These are phyloP conservation scores for Lentinus tigrinus DNA, from an alignment of 768 basidiomycete species.

Conservation along the genomic window DNA sequence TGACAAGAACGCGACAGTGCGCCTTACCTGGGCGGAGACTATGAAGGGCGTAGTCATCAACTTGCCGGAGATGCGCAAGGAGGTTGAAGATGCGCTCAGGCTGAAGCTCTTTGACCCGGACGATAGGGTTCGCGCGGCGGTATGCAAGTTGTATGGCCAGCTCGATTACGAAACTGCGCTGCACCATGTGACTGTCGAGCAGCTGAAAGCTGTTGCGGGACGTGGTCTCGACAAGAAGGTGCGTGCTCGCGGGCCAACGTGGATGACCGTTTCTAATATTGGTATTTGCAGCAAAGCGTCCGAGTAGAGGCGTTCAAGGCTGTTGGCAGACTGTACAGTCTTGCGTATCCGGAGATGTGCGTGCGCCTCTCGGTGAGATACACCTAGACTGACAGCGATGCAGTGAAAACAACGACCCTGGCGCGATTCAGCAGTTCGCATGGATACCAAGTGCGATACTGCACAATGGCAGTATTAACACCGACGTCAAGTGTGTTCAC, in stretches of 20 bases:
- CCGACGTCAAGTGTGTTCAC: conserved; percentile 56
- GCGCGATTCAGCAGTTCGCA: conserved; percentile 75
- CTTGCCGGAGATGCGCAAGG: conserved; percentile 64
- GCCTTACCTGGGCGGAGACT: conserved; percentile 78
- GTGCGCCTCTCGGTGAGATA: conserved; percentile 28
- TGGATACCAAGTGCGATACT: conserved; percentile 90
- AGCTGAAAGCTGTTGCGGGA: conserved; percentile 63
- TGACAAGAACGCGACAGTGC: conserved; percentile 70
- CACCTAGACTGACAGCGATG: neutral
- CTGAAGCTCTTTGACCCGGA: conserved; percentile 83
- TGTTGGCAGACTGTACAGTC: conserved; percentile 73
- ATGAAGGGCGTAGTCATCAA: conserved; percentile 58
- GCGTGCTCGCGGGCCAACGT: conserved; percentile 1
- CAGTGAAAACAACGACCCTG: conserved; percentile 78
- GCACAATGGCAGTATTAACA: conserved; percentile 45
- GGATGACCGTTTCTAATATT: neutral
- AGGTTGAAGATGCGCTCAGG: conserved; percentile 66
- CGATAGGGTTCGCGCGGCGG: conserved; percentile 84
- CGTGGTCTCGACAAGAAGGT: conserved; percentile 89
- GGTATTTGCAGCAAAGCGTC: conserved; percentile 45
- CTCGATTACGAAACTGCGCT: conserved; percentile 90
- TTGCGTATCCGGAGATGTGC: conserved; percentile 90
- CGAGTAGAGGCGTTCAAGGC: conserved; percentile 75
- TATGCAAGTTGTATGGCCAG: conserved; percentile 76
- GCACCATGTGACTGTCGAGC: conserved; percentile 69